These are phyloP conservation scores for Candida sanyaensis DNA, from an alignment of 1,139 yeast species.

Conservation along the genomic window DNA sequence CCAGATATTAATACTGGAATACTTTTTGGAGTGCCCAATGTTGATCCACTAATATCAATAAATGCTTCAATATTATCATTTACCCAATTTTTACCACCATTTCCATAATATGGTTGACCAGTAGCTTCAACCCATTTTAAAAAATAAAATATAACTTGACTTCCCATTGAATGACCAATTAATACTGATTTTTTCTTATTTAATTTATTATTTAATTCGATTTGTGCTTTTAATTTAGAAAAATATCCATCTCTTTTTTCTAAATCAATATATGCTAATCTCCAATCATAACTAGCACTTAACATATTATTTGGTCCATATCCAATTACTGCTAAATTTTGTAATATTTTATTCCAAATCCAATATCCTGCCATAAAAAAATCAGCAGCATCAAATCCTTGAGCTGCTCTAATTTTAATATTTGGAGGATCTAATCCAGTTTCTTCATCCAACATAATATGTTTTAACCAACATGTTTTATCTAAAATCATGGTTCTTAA, in stretches of 20 bases:
- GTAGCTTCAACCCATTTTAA: conserved; percentile 95
- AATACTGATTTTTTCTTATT: conserved; percentile 76
- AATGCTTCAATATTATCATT: conserved; percentile 77
- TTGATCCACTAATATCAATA: conserved; percentile 85
- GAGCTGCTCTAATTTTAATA: conserved; percentile 82
- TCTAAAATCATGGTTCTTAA: conserved; percentile 88
- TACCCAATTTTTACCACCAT: conserved; percentile 89
- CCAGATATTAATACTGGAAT: conserved; percentile 90
- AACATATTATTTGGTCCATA: conserved; percentile 90
- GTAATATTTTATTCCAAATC: conserved; percentile 96
- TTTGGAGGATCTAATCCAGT: conserved; percentile 93
- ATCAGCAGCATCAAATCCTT: conserved; percentile 96
- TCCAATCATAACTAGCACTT: conserved; percentile 95
- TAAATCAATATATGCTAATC: conserved; percentile 84
- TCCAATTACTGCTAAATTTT: conserved; percentile 90
- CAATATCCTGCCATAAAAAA: conserved; percentile 96
- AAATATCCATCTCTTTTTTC: conserved; percentile 88
- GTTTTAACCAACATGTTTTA: conserved; percentile 91
- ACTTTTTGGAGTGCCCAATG: conserved; percentile 92
- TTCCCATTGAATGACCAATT: conserved; percentile 95
- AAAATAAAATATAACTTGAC: conserved; percentile 84
- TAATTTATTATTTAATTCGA: conserved; percentile 53
- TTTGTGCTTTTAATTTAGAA: conserved; percentile 66
- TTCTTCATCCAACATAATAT: conserved; percentile 81
- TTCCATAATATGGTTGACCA: conserved; percentile 69